Percentiles rank a stretch among this genome's conserved stretches.
phyloP scores from a whole-genome alignment of 257 asterid genomes.

The Anisodus acutangulus region DNA sequence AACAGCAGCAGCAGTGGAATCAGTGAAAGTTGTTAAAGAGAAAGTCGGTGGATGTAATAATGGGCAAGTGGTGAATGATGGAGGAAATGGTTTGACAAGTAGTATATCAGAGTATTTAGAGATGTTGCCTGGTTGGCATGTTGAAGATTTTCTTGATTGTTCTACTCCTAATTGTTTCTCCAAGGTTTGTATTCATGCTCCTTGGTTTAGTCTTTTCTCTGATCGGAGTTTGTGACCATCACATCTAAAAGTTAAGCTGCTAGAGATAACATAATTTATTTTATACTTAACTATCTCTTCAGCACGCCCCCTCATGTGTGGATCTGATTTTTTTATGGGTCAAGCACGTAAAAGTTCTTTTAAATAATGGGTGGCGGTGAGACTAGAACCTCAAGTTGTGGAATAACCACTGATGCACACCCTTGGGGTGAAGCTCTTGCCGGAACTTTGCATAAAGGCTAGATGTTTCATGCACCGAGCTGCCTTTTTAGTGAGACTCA shows the following conservation, averaged over 20 bases:
- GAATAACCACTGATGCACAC: too few species aligned
- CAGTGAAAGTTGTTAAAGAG: slow-evolving; percentile 19
- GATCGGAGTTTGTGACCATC: not conserved
- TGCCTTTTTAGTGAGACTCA: not conserved
- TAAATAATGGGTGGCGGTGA: not conserved
- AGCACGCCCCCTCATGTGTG: not conserved
- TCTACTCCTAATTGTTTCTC: slow-evolving; percentile 41
- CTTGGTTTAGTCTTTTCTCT: not conserved
- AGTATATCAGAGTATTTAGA: slow-evolving; percentile 70
- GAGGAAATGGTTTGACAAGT: slow-evolving; percentile 37
- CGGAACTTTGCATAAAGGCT: too few species aligned
- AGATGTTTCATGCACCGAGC: too few species aligned
- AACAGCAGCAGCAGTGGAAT: not conserved
- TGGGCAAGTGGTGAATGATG: slow-evolving; percentile 32
- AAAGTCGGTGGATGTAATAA: slow-evolving; percentile 20
- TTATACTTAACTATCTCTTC: too few species aligned
- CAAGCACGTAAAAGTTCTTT: not conserved
- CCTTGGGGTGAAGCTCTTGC: too few species aligned
- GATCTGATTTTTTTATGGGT: not conserved
- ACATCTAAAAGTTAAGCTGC: not conserved
- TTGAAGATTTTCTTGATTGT: slow-evolving; percentile 66
- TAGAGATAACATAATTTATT: not conserved
- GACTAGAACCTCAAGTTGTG: too few species aligned
- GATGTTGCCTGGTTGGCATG: slow-evolving; percentile 72
- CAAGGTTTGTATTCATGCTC: slow-evolving; percentile 45